Conservation (phyloP, 176 grass and related monocot genomes). For the Carex cristatella region DNA sequence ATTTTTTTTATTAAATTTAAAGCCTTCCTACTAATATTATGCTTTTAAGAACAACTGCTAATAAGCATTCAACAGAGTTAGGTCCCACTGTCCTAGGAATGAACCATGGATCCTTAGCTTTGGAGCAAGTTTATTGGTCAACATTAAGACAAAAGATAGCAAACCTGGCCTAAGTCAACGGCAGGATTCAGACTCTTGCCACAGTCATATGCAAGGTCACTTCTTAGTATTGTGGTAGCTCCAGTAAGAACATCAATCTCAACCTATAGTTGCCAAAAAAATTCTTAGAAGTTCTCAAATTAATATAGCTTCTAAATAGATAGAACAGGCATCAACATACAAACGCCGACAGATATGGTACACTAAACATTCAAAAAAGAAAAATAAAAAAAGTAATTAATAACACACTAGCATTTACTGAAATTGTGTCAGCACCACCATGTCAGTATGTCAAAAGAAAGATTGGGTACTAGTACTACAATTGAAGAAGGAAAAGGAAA, state of each 20-base stretch:
- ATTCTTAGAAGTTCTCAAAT: not conserved
- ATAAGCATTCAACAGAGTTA: not conserved
- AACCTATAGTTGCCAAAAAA: conserved; percentile 34
- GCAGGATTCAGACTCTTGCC: conserved; percentile 82
- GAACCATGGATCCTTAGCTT: not conserved
- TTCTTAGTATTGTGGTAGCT: conserved; percentile 62
- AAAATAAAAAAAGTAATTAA: not conserved
- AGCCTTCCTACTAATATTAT: not conserved
- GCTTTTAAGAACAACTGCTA: not conserved
- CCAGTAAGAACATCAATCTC: conserved; percentile 71
- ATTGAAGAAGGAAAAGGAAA: not conserved
- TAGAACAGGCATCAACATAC: not conserved
- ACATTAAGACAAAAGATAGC: not conserved
- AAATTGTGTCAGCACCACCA: not conserved
- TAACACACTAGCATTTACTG: not conserved
- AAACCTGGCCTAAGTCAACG: conserved; percentile 79
- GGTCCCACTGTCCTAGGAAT: not conserved
- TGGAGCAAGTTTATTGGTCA: not conserved
- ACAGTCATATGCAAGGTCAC: conserved; percentile 67
- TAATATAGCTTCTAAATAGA: not conserved
- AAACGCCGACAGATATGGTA: not conserved
- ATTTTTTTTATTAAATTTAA: not conserved
- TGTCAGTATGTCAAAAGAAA: not conserved
- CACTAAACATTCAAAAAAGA: not conserved
- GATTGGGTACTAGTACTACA: not conserved